Percentiles rank a stretch among this genome's conserved stretches.
These are phyloP conservation scores for Trichopus zeylanicus DNA, from an alignment of 116 monocot species.

Conservation along the genomic window DNA sequence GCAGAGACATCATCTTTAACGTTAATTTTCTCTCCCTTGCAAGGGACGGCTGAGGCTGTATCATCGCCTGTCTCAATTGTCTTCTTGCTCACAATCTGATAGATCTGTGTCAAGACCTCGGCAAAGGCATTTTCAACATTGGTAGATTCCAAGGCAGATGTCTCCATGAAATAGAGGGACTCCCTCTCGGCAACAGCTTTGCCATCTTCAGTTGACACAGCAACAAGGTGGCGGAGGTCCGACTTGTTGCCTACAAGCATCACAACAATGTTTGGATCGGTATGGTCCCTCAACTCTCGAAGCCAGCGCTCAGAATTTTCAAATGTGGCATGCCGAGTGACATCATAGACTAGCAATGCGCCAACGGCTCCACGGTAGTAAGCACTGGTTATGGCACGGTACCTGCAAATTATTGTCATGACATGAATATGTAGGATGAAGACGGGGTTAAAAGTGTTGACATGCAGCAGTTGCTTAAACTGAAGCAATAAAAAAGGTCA, in stretches of 20 bases:
- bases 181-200: constrained; percentile 54
- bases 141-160: constrained; percentile 52
- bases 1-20: constrained; percentile 48
- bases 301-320: constrained; percentile 59
- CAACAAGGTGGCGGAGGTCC: constrained; percentile 54
- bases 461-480: no score
- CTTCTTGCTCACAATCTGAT: constrained; percentile 47
- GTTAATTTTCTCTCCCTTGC: constrained; percentile 55
- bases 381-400: constrained; percentile 69
- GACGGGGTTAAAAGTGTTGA: no score
- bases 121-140: constrained; percentile 58
- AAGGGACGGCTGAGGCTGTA: constrained; percentile 21
- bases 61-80: constrained; percentile 46
- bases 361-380: constrained; percentile 72
- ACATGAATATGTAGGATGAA: no score
- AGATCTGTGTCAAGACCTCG: constrained; percentile 64
- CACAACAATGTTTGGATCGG: constrained; percentile 58
- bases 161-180: constrained; percentile 68
- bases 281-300: constrained; percentile 54
- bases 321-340: constrained; percentile 54
- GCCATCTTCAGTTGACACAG: constrained; percentile 57
- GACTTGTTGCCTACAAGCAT: constrained; percentile 73
- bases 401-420: constrained; percentile 39
- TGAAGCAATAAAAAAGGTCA: no score
- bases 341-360: constrained; percentile 65